Evolutionary conservation across 441 rosid genomes (phyloP).

Genomic region (Daphne laureola): DNA sequence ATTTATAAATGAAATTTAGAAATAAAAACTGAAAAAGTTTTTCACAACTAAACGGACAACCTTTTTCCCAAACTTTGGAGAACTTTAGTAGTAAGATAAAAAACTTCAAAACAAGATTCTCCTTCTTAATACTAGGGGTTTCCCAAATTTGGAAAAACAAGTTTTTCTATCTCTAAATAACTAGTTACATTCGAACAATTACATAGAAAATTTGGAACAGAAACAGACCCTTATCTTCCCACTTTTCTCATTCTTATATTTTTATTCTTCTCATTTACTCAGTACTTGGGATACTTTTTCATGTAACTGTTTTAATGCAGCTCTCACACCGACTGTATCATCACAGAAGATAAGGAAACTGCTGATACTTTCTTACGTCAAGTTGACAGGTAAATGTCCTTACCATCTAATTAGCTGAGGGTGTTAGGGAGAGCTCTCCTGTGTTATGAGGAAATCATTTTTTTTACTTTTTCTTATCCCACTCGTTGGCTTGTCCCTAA

Average conservation of each 20-base stretch:
- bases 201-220: too few relatives aligned
- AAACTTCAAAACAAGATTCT: too few relatives aligned
- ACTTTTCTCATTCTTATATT: slow-evolving; percentile 5
- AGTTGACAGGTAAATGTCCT: slow-evolving; percentile 32
- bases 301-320: slow-evolving; percentile 17
- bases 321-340: slow-evolving; percentile 40
- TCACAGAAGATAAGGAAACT: slow-evolving; percentile 27
- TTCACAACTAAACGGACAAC: too few relatives aligned
- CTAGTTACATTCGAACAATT: too few relatives aligned
- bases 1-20: too few relatives aligned
- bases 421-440: not conserved
- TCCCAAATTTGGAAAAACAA: too few relatives aligned
- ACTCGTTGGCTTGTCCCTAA: slow-evolving; percentile 3
- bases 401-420: not conserved
- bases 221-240: too few relatives aligned
- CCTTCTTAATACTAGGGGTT: too few relatives aligned
- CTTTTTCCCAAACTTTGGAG: too few relatives aligned
- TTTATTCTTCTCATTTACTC: not conserved
- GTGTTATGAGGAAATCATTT: not conserved
- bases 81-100: too few relatives aligned
- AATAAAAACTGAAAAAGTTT: too few relatives aligned
- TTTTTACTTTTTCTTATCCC: not conserved
- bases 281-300: not conserved
- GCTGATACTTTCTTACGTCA: slow-evolving; percentile 26
- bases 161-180: too few relatives aligned